These are phyloP conservation scores for Geotrichum aggregatum DNA, from an alignment of 1,139 yeast genomes.

Conservation along the genomic window DNA sequence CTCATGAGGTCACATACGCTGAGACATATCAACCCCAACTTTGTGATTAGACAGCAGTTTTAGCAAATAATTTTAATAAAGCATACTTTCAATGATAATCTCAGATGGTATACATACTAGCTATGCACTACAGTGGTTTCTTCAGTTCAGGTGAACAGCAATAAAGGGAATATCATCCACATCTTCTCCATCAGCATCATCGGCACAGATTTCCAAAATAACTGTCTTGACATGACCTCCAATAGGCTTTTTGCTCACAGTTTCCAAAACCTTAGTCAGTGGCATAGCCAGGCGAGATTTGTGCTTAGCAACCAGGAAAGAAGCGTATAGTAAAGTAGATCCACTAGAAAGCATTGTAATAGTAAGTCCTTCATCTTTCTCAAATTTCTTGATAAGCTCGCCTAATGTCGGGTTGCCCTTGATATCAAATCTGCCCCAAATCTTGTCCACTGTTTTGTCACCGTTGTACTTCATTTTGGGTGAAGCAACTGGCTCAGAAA, in stretches of 20 bases:
- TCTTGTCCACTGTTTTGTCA: slow-evolving; percentile 68
- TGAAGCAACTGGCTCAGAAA: slow-evolving; percentile 91
- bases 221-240: slow-evolving; percentile 71
- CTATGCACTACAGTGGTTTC: neutral
- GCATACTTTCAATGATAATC: no score
- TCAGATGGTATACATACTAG: no score
- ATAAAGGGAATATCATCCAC: slow-evolving; percentile 88
- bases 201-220: slow-evolving; percentile 87
- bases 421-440: slow-evolving; percentile 92
- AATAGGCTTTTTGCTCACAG: slow-evolving; percentile 78
- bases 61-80: no score
- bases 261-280: slow-evolving; percentile 70
- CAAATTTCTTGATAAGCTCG: slow-evolving; percentile 70
- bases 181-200: slow-evolving; percentile 88
- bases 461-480: slow-evolving; percentile 76
- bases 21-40: no score
- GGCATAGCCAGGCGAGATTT: slow-evolving; percentile 68
- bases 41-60: no score
- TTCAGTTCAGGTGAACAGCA: slow-evolving; percentile 32
- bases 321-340: slow-evolving; percentile 82
- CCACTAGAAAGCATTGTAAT: slow-evolving; percentile 91
- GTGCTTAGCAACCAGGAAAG: slow-evolving; percentile 90
- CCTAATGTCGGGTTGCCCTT: slow-evolving; percentile 73
- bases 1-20: no score
- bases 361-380: slow-evolving; percentile 75